A percentile compares a stretch with the other conserved stretches of the same genome.
These are phyloP conservation scores for Ceratobasidium sp. DNA, from an alignment of 1,284 basidiomycete species.

Conservation along the genomic window DNA sequence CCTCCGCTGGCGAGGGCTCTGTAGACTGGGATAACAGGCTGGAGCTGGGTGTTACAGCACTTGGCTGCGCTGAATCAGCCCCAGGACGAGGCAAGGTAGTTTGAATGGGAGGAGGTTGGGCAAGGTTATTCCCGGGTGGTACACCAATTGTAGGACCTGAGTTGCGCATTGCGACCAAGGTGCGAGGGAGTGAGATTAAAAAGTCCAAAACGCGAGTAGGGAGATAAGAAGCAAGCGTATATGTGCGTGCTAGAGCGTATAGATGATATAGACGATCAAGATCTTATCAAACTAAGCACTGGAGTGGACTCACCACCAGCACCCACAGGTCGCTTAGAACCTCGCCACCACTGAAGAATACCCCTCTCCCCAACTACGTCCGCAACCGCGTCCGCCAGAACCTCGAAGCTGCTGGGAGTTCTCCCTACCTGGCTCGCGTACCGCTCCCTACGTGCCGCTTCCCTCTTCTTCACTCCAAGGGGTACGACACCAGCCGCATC, in stretches of 20 bases:
- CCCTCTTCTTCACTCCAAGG: constrained; percentile 15
- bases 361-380: constrained; percentile 37
- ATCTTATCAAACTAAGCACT: neutral
- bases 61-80: neutral
- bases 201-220: constrained; percentile 68
- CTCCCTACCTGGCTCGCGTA: constrained; percentile 24
- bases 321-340: constrained; percentile 69
- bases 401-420: constrained; percentile 34
- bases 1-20: constrained; percentile 24
- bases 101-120: constrained; percentile 36
- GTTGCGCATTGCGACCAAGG: constrained; percentile 66
- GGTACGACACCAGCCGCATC: constrained; percentile 25
- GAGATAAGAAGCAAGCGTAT: constrained; percentile 68
- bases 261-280: constrained; percentile 21
- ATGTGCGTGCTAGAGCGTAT: constrained; percentile 64
- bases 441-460: constrained; percentile 30
- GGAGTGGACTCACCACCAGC: constrained; percentile 65
- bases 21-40: neutral
- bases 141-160: constrained; percentile 60
- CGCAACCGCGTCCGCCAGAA: constrained; percentile 29
- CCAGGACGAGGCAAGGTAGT: constrained; percentile 9
- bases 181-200: constrained; percentile 67
- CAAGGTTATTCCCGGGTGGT: constrained; percentile 47
- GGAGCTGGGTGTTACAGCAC: constrained; percentile 16
- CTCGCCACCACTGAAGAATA: constrained; percentile 60